Base-by-base conservation (phyloP, 2,329 filamentous ascomycete genomes). In the Emergomyces orientalis region DNA sequence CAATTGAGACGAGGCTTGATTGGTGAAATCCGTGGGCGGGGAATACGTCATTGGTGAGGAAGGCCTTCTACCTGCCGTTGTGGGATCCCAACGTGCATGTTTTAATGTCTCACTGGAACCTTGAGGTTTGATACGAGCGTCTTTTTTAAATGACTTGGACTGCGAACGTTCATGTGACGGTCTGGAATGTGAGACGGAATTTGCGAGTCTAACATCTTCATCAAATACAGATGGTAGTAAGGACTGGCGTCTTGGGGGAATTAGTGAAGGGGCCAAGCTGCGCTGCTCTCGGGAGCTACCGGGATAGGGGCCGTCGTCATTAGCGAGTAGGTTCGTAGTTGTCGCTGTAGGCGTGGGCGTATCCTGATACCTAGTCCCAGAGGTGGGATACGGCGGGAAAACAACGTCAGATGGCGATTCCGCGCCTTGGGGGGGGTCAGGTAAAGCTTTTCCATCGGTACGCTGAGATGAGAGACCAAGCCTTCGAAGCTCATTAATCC, bases 401-500 rank as follows among this genome's bases (percentile, higher is more conserved):
- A 22, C 39, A 25, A 39, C 56, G 3, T 32, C 56, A 17, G 56
- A 59, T 2, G 56, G 56, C 2, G 82, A 84, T 59, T 83, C 81
- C 66, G 85, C 80, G 71, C 88, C 90, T 68, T 86, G 80, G 25
- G 85, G 86, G 63, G 86, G 79, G 64, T 82, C 85, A 39, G 93
- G 93, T 11, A 97, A 80, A 32, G 88, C 88, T 73, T 96, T 97
- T 59, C 85, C 86, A 61, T 84, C 82, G 22, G 69, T 54, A 49
- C 71, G 71, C 71, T 74, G 82, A 73, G 75, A 86, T 6, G 73
- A 71, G 54, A 76, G 69, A 80, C 68, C 86, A 70, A 94, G 84
- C 66, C 88, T 86, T 69, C 89, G 85, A 49, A 99, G 80, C 74
- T 99, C 94, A 57, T 88, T 87, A 68, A 97, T 96, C 62, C 94